These are phyloP conservation scores for Przewalskia tangutica DNA, from an alignment of 257 asterid species.

Conservation along the genomic window DNA sequence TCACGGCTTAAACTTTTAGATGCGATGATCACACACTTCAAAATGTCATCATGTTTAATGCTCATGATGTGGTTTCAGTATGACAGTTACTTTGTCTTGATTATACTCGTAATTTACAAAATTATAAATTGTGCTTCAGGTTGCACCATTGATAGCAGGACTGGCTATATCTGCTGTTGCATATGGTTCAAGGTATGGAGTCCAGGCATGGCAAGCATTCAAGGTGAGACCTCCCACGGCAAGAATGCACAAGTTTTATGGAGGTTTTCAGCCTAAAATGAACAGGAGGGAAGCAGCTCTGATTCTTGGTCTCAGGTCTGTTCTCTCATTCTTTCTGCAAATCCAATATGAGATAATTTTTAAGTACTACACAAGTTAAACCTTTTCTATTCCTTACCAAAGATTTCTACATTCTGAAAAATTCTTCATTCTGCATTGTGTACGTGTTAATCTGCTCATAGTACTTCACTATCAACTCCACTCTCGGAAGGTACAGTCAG, in stretches of 20 bases:
- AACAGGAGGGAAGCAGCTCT: conserved; percentile 83
- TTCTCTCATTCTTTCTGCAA: neutral
- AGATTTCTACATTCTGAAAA: neutral
- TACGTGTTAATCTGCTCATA: neutral
- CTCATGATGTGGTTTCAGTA: neutral
- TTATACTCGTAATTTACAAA: neutral
- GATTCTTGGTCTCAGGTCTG: conserved; percentile 79
- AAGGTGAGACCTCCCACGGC: conserved; percentile 79
- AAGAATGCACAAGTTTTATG: conserved; percentile 70
- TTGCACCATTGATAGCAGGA: conserved; percentile 60
- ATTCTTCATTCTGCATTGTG: neutral
- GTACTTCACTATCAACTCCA: neutral
- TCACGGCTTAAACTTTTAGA: no score
- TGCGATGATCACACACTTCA: no score
- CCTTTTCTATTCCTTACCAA: neutral
- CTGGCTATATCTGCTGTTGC: conserved; percentile 71
- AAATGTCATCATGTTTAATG: neutral
- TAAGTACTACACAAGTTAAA: neutral
- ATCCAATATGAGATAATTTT: neutral
- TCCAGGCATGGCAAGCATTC: conserved; percentile 80
- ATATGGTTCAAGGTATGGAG: conserved; percentile 62
- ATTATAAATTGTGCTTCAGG: conserved; percentile 25
- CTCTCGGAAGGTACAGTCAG: neutral
- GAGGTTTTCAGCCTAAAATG: conserved; percentile 88
- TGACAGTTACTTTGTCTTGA: neutral